phyloP scores from a whole-genome alignment of 2,329 filamentous ascomycete genomes.

The Fusarium guadeloupense region DNA sequence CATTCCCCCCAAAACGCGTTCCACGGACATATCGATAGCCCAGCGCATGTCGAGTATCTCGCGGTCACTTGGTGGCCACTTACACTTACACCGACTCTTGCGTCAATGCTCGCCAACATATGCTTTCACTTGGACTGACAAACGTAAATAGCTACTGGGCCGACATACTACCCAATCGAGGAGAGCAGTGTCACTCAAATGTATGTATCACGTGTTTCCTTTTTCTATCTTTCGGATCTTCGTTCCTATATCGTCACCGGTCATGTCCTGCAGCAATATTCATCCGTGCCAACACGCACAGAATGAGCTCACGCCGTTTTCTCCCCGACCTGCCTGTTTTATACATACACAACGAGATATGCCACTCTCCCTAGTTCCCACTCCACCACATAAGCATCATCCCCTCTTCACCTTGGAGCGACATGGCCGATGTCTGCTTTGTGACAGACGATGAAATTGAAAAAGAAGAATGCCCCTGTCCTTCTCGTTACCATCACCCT shows the following conservation, averaged over 20 bases:
- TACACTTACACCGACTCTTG: constrained; percentile 41
- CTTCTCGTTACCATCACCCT: constrained; percentile 5
- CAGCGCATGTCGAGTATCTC: constrained; percentile 9
- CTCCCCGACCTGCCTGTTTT: constrained; percentile 38
- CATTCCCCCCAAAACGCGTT: constrained; percentile 8
- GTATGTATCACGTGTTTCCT: constrained; percentile 38
- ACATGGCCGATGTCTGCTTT: constrained; percentile 24
- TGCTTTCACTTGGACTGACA: constrained; percentile 36
- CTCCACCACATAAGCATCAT: constrained; percentile 21
- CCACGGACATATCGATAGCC: constrained; percentile 9
- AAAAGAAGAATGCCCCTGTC: constrained; percentile 11
- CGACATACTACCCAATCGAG: not conserved
- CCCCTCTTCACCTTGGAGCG: constrained; percentile 16
- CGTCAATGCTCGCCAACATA: constrained; percentile 24
- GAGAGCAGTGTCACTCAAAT: not conserved
- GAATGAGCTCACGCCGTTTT: constrained; percentile 4
- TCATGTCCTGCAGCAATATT: not conserved
- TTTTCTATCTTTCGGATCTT: constrained; percentile 4
- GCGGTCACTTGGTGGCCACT: constrained; percentile 31
- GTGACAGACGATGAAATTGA: constrained; percentile 17
- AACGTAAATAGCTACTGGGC: constrained; percentile 34
- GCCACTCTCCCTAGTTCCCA: constrained; percentile 17
- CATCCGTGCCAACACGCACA: not conserved
- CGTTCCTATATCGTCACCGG: not conserved
- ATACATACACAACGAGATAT: constrained; percentile 26